These are phyloP conservation scores for Alternaria gansuensis DNA, from an alignment of 2,329 filamentous ascomycete species.

Conservation along the genomic window DNA sequence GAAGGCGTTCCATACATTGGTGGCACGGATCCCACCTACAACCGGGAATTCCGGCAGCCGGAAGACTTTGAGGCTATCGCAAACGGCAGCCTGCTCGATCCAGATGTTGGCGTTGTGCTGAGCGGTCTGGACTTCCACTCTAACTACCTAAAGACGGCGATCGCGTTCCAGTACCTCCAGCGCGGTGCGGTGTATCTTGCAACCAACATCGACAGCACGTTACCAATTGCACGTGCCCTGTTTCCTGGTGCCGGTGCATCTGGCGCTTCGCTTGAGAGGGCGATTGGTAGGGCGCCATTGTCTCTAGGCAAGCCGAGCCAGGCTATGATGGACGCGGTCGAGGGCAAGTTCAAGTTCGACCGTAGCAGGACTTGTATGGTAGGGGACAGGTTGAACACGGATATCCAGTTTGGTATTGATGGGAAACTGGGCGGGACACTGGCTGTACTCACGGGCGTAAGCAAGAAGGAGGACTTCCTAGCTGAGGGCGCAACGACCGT, in stretches of 20 bases:
- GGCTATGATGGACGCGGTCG: conserved; percentile 99
- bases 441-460: conserved; percentile 89
- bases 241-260: conserved; percentile 93
- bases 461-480: conserved; percentile 83
- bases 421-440: conserved; percentile 90
- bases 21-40: conserved; percentile 80
- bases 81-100: conserved; percentile 76
- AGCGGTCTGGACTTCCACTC: conserved; percentile 92
- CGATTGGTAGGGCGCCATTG: conserved; percentile 70
- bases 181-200: conserved; percentile 86
- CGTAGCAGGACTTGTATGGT: conserved; percentile 91
- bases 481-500: conserved; percentile 72
- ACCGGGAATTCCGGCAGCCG: conserved; percentile 75
- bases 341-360: conserved; percentile 93
- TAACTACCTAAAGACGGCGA: conserved; percentile 90
- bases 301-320: conserved; percentile 94
- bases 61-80: conserved; percentile 84
- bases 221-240: conserved; percentile 81
- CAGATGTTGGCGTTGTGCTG: conserved; percentile 88
- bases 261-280: conserved; percentile 76
- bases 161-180: conserved; percentile 85
- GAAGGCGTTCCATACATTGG: conserved; percentile 84
- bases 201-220: conserved; percentile 90
- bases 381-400: conserved; percentile 90
- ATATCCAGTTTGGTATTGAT: conserved; percentile 94